A percentile compares a stretch with the other conserved stretches of the same genome.
Conservation (phyloP, 169 alveolate genomes). For the Eimeria brunetti region DNA sequence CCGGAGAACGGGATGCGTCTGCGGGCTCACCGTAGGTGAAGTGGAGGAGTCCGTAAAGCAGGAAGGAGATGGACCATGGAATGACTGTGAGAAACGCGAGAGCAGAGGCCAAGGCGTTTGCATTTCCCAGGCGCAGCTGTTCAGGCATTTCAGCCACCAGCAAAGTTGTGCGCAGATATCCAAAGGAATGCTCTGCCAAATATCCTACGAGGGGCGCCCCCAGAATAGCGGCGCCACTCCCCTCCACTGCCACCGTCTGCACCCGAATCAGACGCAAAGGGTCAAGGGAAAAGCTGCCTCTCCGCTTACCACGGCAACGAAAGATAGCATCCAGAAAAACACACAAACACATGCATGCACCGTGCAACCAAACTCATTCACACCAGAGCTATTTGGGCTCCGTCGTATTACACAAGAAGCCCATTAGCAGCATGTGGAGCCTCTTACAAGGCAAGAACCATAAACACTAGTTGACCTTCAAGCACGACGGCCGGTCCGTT, state of each 20-base stretch:
- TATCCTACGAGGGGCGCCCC: constrained; percentile 94
- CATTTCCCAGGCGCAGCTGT: constrained; percentile 87
- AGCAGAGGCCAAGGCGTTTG: constrained; percentile 91
- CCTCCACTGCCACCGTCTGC: constrained; percentile 92
- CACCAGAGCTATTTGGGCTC: not conserved
- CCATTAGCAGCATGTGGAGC: not conserved
- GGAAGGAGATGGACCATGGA: constrained; percentile 90
- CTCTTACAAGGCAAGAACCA: not conserved
- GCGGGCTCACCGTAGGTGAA: constrained; percentile 84
- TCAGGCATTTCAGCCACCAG: constrained; percentile 88
- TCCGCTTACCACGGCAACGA: not conserved
- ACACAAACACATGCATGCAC: not conserved
- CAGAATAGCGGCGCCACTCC: constrained; percentile 90
- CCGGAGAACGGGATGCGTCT: not conserved
- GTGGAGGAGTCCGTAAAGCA: constrained; percentile 89
- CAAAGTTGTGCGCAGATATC: constrained; percentile 88
- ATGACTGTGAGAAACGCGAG: constrained; percentile 87
- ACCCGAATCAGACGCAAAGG: not conserved
- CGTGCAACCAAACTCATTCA: not conserved
- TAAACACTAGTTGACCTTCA: not conserved
- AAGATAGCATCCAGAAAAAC: not conserved
- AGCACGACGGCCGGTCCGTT: not conserved
- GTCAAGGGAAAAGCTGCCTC: not conserved
- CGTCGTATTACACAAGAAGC: not conserved
- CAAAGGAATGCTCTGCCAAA: constrained; percentile 91